Percentiles rank a stretch among this genome's conserved stretches.
Evolutionary conservation across 2,329 filamentous ascomycete species (phyloP).

Genomic region (Zymoseptoria tritici): DNA sequence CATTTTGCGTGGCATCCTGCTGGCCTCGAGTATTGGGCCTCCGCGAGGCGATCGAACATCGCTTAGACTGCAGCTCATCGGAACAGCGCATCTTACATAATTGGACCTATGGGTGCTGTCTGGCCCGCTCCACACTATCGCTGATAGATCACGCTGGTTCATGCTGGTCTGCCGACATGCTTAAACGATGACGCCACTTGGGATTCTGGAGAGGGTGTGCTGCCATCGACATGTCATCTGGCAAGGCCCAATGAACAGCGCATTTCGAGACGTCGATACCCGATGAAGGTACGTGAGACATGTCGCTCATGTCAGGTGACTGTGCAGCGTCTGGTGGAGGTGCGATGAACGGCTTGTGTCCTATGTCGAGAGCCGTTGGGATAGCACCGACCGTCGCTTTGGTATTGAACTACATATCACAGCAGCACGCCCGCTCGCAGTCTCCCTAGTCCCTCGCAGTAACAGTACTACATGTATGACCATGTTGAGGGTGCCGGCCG

Average conservation of each 20-base stretch:
- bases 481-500: background rate
- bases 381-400: background rate
- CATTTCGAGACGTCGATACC: constrained; percentile 2
- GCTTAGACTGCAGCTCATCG: constrained; percentile 2
- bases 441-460: background rate
- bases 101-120: background rate
- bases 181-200: background rate
- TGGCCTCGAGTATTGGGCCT: constrained; percentile 16
- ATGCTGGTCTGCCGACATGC: constrained; percentile 3
- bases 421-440: background rate
- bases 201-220: constrained; percentile 6
- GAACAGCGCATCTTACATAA: constrained; percentile 19
- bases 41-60: constrained; percentile 9
- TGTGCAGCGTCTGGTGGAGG: background rate
- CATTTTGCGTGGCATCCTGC: constrained; percentile 6
- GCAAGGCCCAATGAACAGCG: constrained; percentile 13
- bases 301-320: constrained; percentile 12
- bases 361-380: background rate
- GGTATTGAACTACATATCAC: background rate
- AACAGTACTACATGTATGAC: background rate
- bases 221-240: constrained; percentile 12
- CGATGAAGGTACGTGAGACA: constrained; percentile 7
- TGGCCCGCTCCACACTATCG: background rate
- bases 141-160: constrained; percentile 3
- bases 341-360: background rate